Evolutionary conservation across 2,329 filamentous ascomycete genomes (phyloP), one percentile per base, ranked within the genome.

Genomic region (Ilyonectria sp.): DNA sequence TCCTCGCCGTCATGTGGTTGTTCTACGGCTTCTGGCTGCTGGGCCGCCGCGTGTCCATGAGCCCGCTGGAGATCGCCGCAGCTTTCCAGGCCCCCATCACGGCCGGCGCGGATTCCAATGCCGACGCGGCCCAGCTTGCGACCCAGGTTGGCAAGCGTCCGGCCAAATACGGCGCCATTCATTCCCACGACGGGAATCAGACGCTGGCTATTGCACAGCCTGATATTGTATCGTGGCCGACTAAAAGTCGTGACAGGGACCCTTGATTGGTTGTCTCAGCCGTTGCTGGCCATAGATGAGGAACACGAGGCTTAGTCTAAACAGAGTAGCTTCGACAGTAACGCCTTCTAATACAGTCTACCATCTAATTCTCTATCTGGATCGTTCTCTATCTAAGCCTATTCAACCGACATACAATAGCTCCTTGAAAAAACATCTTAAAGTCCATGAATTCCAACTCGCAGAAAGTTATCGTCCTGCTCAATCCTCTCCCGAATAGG

Each of bases 401-500:
- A 33, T 11, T 33, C 31, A 33, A 33, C 11, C 8, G 11, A 33
- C 11, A 33, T 33, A 33, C 31, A 33, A 33, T 10, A 33, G 11
- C 19, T 19, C 6, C 11, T 40, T 43, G 1, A 43, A n/a, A 8
- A 15, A 3, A 8, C 29, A 37, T 10, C n/a, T 53, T 31, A 53
- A 53, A 53, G n/a, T 15, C 31, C 50, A 17, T 53, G 31, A 15
- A 53, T 35, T 15, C 50, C 50, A 35, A 53, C 50, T 31, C 33
- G 35, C 50, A 53, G 23, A 10, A 53, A 53, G 2, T 17, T 21
- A 2, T 37, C 50, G 7, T 70, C 63, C 13, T 31, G 26, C 19
- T 67, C 63, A 19, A 72, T 66, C 17, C 50, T 54, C 57, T 50
- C 47, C 10, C 68, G 31, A n/a, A 65, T 11, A 37, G 60, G 17